phyloP scores from a whole-genome alignment of 192 early-diverging fungal genomes.

The Coemansia sp. region DNA sequence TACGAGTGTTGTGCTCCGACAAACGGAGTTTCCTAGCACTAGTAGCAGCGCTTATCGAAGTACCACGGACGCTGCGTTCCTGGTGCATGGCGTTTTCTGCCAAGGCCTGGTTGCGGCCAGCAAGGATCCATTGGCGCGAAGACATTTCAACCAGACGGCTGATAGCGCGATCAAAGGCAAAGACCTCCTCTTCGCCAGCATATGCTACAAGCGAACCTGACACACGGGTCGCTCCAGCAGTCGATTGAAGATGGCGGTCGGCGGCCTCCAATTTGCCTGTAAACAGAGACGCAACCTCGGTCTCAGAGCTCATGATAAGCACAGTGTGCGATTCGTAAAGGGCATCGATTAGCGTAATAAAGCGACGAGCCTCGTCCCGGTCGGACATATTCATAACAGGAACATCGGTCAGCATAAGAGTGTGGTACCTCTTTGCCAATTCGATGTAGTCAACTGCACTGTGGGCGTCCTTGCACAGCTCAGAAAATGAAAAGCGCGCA shows the following conservation, averaged over 20 bases:
- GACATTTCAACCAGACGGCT: constrained; percentile 94
- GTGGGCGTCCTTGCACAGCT: constrained; percentile 73
- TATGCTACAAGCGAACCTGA: constrained; percentile 11
- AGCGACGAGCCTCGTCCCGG: constrained; percentile 85
- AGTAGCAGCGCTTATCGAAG: background rate
- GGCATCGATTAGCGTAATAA: constrained; percentile 93
- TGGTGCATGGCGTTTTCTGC: constrained; percentile 41
- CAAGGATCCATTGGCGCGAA: constrained; percentile 66
- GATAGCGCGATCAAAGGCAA: constrained; percentile 92
- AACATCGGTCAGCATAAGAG: constrained; percentile 75
- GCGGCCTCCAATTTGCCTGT: constrained; percentile 59
- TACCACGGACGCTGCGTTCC: constrained; percentile 1
- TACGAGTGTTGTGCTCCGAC: too few species aligned
- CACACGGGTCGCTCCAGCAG: constrained; percentile 62
- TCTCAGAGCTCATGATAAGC: constrained; percentile 72
- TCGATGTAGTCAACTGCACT: constrained; percentile 91
- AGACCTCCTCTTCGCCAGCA: constrained; percentile 86
- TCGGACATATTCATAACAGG: constrained; percentile 64
- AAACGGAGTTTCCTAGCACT: too few species aligned
- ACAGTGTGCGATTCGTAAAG: constrained; percentile 82
- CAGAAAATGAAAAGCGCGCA: constrained; percentile 72
- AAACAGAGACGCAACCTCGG: constrained; percentile 67
- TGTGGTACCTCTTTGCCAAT: constrained; percentile 70
- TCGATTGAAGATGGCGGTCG: constrained; percentile 19
- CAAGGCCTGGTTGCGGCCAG: constrained; percentile 25